A percentile compares a stretch with the other conserved stretches of the same genome.
These are phyloP conservation scores for Torulaspora gathmanii DNA, from an alignment of 805 yeast genomes.

Conservation along the genomic window DNA sequence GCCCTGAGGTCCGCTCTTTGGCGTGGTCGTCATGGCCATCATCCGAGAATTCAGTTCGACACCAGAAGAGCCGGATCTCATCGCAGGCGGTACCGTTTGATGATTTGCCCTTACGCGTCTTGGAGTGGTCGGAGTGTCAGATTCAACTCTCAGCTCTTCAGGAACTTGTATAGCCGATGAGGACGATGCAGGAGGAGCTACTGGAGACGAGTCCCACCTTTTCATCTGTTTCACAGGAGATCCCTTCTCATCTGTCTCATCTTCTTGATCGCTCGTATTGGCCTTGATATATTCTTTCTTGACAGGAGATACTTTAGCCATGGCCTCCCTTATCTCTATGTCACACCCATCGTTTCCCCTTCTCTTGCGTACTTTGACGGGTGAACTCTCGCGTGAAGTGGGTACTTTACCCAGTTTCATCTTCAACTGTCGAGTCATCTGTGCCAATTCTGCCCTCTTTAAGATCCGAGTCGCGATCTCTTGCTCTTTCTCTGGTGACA, in stretches of 20 bases:
- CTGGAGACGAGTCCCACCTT: conserved; percentile 16
- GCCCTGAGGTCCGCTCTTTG: conserved; percentile 9
- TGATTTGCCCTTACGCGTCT: conserved; percentile 7
- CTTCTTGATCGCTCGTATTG: background rate
- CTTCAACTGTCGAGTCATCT: conserved; percentile 35
- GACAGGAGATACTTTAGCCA: conserved; percentile 15
- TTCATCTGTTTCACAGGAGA: conserved; percentile 11
- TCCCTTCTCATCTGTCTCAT: background rate
- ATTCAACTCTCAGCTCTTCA: background rate
- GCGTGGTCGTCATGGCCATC: conserved; percentile 11
- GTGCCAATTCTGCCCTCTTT: conserved; percentile 36
- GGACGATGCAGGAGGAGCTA: conserved; percentile 14
- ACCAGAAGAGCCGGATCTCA: background rate
- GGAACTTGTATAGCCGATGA: conserved; percentile 6
- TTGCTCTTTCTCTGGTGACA: conserved; percentile 32
- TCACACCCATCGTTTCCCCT: conserved; percentile 9
- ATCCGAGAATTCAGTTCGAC: background rate
- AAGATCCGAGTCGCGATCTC: conserved; percentile 33
- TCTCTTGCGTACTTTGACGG: conserved; percentile 8
- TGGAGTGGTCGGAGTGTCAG: conserved; percentile 16
- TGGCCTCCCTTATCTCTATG: conserved; percentile 12
- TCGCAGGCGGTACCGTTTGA: conserved; percentile 2
- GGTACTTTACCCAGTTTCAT: conserved; percentile 32
- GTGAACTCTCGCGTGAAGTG: conserved; percentile 13
- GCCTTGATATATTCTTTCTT: conserved; percentile 6